These are phyloP conservation scores for Verruconis gallopava DNA, from an alignment of 2,329 filamentous ascomycete genomes.

Conservation along the genomic window DNA sequence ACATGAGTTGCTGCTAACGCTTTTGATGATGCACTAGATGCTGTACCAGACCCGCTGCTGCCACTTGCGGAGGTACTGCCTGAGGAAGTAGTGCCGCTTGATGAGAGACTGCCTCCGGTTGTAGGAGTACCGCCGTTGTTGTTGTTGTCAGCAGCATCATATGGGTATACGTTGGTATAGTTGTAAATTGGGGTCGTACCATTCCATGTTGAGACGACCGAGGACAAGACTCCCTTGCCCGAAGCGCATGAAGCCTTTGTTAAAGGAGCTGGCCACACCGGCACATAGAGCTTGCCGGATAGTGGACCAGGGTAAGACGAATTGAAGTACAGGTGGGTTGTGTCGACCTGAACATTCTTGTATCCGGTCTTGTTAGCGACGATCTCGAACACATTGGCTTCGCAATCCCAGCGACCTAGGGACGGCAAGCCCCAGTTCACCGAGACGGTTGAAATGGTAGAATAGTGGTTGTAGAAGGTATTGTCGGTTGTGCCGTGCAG, in stretches of 20 bases:
- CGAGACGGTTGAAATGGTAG: constrained; percentile 30
- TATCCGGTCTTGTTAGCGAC: constrained; percentile 23
- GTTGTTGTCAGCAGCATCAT: constrained; percentile 1
- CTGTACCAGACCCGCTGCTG: too few species aligned
- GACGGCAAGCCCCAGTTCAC: constrained; percentile 34
- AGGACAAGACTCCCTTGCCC: neutral
- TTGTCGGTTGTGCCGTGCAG: constrained; percentile 55
- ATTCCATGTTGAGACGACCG: neutral
- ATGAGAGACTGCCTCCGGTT: too few species aligned
- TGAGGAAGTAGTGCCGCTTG: too few species aligned
- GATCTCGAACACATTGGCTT: constrained; percentile 31
- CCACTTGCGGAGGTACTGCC: too few species aligned
- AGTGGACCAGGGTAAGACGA: constrained; percentile 1
- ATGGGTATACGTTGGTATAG: neutral
- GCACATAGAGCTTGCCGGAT: neutral
- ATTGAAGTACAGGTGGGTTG: neutral
- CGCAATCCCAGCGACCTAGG: constrained; percentile 33
- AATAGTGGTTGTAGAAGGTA: constrained; percentile 42
- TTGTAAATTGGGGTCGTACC: neutral
- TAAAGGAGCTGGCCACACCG: neutral
- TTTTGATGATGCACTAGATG: too few species aligned
- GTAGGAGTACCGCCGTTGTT: neutral
- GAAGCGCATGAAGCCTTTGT: constrained; percentile 1
- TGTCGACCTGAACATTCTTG: neutral
- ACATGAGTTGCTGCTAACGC: too few species aligned